Evolutionary conservation across 306 rosid genomes (phyloP).

Genomic region (Sindora glabra): DNA sequence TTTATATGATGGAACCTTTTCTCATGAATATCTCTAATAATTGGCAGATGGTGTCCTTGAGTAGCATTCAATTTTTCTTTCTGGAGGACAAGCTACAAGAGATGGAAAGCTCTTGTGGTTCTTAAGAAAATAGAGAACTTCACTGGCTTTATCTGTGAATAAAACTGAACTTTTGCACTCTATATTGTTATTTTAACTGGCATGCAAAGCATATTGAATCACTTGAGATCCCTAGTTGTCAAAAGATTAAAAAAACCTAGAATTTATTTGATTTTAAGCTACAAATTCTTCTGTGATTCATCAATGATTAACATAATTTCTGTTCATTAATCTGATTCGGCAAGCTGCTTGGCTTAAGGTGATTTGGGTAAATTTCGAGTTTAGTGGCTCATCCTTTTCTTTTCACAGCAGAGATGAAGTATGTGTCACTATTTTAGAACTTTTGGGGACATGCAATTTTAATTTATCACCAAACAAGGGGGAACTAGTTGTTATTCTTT

Average conservation of each 20-base stretch:
- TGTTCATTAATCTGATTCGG: constrained; percentile 1
- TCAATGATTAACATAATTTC: constrained; percentile 2
- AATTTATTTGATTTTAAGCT: neutral
- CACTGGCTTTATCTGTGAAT: constrained; percentile 5
- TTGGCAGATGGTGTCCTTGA: neutral
- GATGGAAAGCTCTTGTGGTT: neutral
- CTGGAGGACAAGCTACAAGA: neutral
- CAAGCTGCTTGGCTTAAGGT: neutral
- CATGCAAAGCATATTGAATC: neutral
- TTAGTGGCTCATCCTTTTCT: neutral
- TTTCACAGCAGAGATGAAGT: neutral
- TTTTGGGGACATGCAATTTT: neutral
- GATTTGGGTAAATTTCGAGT: neutral
- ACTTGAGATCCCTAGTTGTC: constrained; percentile 8
- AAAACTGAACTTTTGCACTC: neutral
- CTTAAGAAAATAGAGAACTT: neutral
- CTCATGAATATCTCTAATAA: neutral
- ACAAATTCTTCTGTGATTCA: neutral
- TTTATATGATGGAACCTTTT: neutral
- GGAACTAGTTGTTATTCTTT: neutral
- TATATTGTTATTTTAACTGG: neutral
- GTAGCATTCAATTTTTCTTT: neutral
- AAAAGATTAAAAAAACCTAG: constrained; percentile 2
- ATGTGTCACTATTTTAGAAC: neutral
- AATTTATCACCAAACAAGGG: neutral